Conservation (phyloP, 768 basidiomycete species). For the Lactifluus hygrophoroides region DNA sequence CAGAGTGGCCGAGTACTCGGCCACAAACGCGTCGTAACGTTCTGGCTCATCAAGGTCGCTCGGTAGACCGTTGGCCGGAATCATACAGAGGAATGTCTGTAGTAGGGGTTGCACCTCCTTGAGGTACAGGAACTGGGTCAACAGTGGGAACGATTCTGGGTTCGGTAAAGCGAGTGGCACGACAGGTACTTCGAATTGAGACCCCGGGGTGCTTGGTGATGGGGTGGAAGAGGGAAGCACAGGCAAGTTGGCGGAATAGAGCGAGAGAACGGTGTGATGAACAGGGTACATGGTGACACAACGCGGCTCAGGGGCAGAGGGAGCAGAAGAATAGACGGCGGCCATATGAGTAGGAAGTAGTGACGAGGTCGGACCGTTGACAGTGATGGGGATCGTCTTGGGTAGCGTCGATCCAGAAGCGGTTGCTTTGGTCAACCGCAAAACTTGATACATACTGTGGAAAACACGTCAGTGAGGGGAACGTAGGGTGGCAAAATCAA, state of each 20-base stretch:
- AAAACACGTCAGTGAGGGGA: neutral
- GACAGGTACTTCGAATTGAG: conserved; percentile 42
- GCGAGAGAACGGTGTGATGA: conserved; percentile 61
- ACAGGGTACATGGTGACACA: conserved; percentile 43
- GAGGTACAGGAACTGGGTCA: conserved; percentile 62
- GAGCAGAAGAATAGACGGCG: conserved; percentile 17
- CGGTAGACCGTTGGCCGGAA: conserved; percentile 19
- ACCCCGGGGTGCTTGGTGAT: conserved; percentile 25
- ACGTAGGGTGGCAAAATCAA: neutral
- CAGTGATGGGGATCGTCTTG: conserved; percentile 6
- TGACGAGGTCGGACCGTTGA: neutral
- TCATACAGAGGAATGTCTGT: conserved; percentile 32
- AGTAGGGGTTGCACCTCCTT: conserved; percentile 46
- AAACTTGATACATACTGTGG: conserved; percentile 17
- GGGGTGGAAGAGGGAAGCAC: conserved; percentile 36
- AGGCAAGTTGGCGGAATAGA: conserved; percentile 59
- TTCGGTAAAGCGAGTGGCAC: conserved; percentile 55
- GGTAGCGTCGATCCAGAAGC: conserved; percentile 11
- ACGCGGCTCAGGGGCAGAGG: conserved; percentile 5
- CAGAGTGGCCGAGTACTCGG: conserved; percentile 20
- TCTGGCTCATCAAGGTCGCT: conserved; percentile 8
- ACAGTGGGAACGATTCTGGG: conserved; percentile 48
- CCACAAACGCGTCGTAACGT: conserved; percentile 5
- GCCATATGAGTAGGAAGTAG: conserved; percentile 17
- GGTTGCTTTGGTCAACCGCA: conserved; percentile 11